phyloP scores from a whole-genome alignment of 805 yeast genomes.

The Geotrichum ghanense region DNA sequence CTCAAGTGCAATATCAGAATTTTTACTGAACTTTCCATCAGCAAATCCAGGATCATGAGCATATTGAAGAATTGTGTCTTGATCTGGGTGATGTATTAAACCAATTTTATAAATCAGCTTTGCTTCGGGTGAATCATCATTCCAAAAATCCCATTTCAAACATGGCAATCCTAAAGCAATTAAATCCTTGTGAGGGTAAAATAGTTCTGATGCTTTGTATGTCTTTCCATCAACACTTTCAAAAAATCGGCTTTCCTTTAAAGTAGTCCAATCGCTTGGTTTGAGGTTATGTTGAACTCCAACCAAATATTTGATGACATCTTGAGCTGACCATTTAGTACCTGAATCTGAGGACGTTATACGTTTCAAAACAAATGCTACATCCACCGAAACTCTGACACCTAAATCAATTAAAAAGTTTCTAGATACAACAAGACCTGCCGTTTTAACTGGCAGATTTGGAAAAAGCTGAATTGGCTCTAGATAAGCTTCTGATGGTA shows the following conservation, averaged over 20 bases:
- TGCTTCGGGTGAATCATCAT: conserved; percentile 19
- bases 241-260: conserved; percentile 22
- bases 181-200: conserved; percentile 22
- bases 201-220: conserved; percentile 19
- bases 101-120: conserved; percentile 23
- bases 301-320: conserved; percentile 25
- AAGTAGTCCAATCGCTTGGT: conserved; percentile 22
- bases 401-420: conserved; percentile 21
- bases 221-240: conserved; percentile 12
- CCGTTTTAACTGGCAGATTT: conserved; percentile 24
- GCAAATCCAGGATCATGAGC: conserved; percentile 6
- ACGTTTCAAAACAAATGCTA: conserved; percentile 26
- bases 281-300: conserved; percentile 19
- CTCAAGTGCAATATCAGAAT: conserved; percentile 16
- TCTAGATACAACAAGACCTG: conserved; percentile 12
- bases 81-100: conserved; percentile 18
- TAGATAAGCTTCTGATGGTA: conserved; percentile 25
- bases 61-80: conserved; percentile 14
- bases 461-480: conserved; percentile 26
- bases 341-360: conserved; percentile 16
- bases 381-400: conserved; percentile 28
- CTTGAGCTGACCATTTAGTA: conserved; percentile 26
- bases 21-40: conserved; percentile 4
- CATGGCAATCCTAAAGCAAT: conserved; percentile 20
- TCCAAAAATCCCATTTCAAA: conserved; percentile 22